Base-by-base conservation (phyloP, 2,329 filamentous ascomycete genomes). In the Epicoccum nigrum region DNA sequence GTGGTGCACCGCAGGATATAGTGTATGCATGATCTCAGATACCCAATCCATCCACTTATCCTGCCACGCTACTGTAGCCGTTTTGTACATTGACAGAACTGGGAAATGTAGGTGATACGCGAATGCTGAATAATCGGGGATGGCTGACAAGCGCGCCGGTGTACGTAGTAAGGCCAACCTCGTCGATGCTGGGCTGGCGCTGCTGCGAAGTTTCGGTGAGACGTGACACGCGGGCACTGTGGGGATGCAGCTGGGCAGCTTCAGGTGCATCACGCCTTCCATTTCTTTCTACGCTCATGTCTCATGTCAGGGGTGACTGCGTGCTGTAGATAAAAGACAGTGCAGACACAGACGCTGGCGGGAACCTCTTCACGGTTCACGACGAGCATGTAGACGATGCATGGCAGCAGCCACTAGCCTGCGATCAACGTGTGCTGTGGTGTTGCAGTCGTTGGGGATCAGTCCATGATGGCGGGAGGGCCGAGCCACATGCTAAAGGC, bases 11-110 rank as follows among this genome's bases (percentile, higher is more conserved):
- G 32, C 20, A 42, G 42, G 37, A 33, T 41, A 41, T 38, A 21
- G 35, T 38, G 35, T 23, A 41, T 43, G 46, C 41, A 45, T 30
- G 35, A 40, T 42, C 30, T 44, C 35, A 49, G 45, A 54, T 54
- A 52, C 49, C 49, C 49, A 38, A 46, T 52, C 35, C 20, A 46
- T 39, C 31, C 19, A 37, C 38, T 28, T 42, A 19, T 35, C 47
- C 34, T 40, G 40, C 33, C 20, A 19, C 21, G 16, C 4, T 34
- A n/a, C n/a, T n/a, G n/a, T n/a, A n/a, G n/a, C n/a, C n/a, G n/a
- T n/a, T n/a, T n/a, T n/a, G n/a, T n/a, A n/a, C n/a, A n/a, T n/a
- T n/a, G n/a, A n/a, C n/a, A n/a, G n/a, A n/a, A n/a, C n/a, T n/a
- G n/a, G n/a, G n/a, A n/a, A n/a, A n/a, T n/a, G n/a, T n/a, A n/a